Base-by-base conservation (phyloP, 2,329 filamentous ascomycete genomes). In the Fusarium sp. region DNA sequence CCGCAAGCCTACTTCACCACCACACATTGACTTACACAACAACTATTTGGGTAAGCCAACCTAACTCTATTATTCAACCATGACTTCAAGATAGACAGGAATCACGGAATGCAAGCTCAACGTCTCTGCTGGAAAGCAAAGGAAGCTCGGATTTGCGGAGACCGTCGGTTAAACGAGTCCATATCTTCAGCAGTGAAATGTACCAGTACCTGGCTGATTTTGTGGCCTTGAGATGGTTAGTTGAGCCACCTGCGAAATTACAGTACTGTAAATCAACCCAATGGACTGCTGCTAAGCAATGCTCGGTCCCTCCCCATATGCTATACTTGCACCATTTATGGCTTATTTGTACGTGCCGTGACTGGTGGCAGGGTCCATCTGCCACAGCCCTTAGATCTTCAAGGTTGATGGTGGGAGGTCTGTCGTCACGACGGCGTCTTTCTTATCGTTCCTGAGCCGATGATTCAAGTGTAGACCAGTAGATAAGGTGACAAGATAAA, bases 131-230 rank as follows among this genome's bases (percentile, higher is more conserved):
- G 42, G 36, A 45, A 46, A 53, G 42, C 13, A 29, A 54, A 26
- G 39, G 36, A 46, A 36, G 39, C 38, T 65, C 59, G 65, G 59
- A 38, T 53, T 58, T 47, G 39, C 67, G 67, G 67, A 70, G 49
- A 62, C 58, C 62, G 62, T 63, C 62, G 62, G 62, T 57, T 25
- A 63, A 65, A 56, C 58, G 62, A 65, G 62, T 58, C n/a, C 25
- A 45, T 36, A 44, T 35, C 40, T 48, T 12, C 13, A 10, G 11
- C 15, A 11, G 36, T 53, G 38, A 47, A 55, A 60, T 44, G 59
- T 70, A 70, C 67, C 62, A 63, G 67, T 70, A 70, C 67, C 58
- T 70, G 47, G n/a, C 59, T 52, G 59, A 65, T 41, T 45, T 55
- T 22, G 47, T 54, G 39, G 36, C n/a, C 7, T 19, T 12, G 50